Evolutionary conservation across 139 green algal species (phyloP).

Genomic region (Chlamydomonas asymmetrica): DNA sequence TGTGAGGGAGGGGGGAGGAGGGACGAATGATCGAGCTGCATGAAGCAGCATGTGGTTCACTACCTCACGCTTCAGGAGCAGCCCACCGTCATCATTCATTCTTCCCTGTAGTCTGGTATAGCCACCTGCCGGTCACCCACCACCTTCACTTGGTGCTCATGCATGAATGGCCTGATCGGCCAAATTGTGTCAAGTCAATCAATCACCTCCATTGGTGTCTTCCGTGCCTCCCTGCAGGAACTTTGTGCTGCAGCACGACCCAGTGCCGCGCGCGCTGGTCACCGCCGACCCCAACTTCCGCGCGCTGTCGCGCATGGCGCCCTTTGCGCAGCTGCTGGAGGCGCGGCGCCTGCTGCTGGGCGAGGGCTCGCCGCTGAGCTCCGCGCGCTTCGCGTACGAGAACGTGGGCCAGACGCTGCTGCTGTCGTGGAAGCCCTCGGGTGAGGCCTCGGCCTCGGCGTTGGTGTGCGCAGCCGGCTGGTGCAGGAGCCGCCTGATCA

Average conservation of each 20-base stretch:
- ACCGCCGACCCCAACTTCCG: slow-evolving; percentile 59
- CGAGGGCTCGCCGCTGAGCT: slow-evolving; percentile 35
- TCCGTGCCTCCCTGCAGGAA: slow-evolving; percentile 30
- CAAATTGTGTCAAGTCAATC: no score
- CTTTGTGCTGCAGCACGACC: slow-evolving; percentile 73
- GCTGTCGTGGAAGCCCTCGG: slow-evolving; percentile 11
- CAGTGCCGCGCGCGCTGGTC: slow-evolving; percentile 64
- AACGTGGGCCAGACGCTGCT: slow-evolving; percentile 40
- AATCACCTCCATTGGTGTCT: no score
- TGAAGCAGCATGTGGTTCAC: no score
- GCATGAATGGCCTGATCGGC: no score
- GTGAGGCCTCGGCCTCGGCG: background rate
- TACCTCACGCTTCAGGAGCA: no score
- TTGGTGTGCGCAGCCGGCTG: background rate
- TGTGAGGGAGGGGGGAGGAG: no score
- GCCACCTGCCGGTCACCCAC: no score
- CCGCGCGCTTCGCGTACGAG: slow-evolving; percentile 57
- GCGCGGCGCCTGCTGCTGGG: slow-evolving; percentile 45
- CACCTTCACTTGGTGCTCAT: no score
- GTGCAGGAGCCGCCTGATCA: slow-evolving; percentile 38
- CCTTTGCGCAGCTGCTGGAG: slow-evolving; percentile 33
- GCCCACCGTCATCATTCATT: no score
- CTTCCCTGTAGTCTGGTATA: no score
- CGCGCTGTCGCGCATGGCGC: slow-evolving; percentile 21
- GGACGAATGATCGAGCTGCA: no score